Conservation (phyloP, 768 basidiomycete species). For the Butyriboletus loyo region DNA sequence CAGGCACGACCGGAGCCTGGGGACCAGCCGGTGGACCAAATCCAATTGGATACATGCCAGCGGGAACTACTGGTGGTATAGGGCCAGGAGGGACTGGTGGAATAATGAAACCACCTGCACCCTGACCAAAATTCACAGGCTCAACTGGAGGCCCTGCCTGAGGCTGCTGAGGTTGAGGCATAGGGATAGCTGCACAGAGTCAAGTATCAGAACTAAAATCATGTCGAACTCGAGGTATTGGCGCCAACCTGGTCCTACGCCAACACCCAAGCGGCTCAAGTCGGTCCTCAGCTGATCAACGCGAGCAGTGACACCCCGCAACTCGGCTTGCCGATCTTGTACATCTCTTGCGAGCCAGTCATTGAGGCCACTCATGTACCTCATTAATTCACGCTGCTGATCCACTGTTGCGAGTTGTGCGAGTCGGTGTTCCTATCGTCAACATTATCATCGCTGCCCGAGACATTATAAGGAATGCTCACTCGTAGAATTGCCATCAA, state of each 20-base stretch:
- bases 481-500: constrained; percentile 69
- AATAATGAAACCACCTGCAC: constrained; percentile 16
- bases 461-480: constrained; percentile 18
- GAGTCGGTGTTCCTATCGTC: constrained; percentile 64
- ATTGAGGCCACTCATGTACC: constrained; percentile 74
- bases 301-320: constrained; percentile 62
- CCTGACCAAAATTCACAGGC: constrained; percentile 4
- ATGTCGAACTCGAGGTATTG: background rate
- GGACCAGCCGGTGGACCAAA: constrained; percentile 20
- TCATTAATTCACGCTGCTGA: constrained; percentile 76
- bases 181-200: constrained; percentile 16
- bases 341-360: constrained; percentile 80
- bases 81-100: constrained; percentile 21
- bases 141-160: constrained; percentile 4
- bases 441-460: constrained; percentile 6
- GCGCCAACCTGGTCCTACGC: constrained; percentile 39
- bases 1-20: constrained; percentile 25
- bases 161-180: constrained; percentile 25
- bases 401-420: constrained; percentile 74
- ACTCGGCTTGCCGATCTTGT: constrained; percentile 70
- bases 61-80: constrained; percentile 17
- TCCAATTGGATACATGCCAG: constrained; percentile 14
- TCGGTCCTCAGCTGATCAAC: constrained; percentile 48
- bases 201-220: background rate
- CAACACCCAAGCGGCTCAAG: constrained; percentile 43